Conservation (phyloP, 139 green algal species). For the Helicosporidium sp. region DNA sequence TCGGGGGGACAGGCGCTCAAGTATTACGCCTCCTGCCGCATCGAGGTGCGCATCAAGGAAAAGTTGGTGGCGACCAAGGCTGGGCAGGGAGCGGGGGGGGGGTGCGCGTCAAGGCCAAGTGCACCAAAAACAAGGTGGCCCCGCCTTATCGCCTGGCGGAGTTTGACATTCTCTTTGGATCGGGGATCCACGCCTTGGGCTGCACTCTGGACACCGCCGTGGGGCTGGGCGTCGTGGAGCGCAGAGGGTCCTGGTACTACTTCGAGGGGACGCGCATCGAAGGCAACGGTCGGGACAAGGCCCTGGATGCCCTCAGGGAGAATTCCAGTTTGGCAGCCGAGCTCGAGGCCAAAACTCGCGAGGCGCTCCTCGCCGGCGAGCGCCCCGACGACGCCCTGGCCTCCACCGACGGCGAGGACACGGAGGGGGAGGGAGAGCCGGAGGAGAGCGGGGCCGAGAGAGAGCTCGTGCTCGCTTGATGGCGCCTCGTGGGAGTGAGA, state of each 20-base stretch:
- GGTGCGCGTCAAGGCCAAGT: neutral
- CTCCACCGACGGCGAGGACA: neutral
- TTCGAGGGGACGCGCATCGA: conserved; percentile 29
- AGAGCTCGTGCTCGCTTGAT: no score
- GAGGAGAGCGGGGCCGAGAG: neutral
- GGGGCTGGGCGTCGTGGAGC: conserved; percentile 34
- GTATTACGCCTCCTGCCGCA: conserved; percentile 56
- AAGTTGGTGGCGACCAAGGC: conserved; percentile 20
- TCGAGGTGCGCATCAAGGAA: conserved; percentile 54
- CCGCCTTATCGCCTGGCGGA: conserved; percentile 50
- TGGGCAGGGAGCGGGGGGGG: neutral
- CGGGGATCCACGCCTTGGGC: conserved; percentile 33
- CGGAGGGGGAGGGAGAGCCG: neutral
- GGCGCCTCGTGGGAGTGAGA: no score
- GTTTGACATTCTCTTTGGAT: conserved; percentile 78
- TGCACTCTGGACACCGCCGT: conserved; percentile 66
- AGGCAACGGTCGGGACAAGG: conserved; percentile 46
- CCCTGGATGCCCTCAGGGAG: conserved; percentile 25
- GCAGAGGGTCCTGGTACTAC: conserved; percentile 46
- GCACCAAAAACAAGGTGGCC: conserved; percentile 84
- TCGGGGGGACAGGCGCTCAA: conserved; percentile 84
- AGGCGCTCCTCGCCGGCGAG: neutral
- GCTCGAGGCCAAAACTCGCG: no score
- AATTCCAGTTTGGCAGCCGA: conserved; percentile 9
- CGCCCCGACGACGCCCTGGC: neutral